A percentile compares a stretch with the other conserved stretches of the same genome.
Conservation (phyloP, 78 protist species). For the Isochrysis galbana region DNA sequence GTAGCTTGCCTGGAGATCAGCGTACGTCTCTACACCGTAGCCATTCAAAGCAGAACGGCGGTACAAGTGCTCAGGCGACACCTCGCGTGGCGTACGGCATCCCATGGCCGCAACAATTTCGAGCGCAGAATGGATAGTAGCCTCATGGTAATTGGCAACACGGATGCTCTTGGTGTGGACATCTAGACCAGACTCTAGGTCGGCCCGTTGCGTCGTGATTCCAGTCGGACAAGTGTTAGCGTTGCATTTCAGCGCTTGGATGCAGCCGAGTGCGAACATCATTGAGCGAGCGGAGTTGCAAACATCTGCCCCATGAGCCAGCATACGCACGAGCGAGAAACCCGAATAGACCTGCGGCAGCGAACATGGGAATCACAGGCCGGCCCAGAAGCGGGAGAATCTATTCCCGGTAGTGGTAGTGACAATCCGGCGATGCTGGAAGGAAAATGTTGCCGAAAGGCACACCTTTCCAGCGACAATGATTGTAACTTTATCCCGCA, state of each 20-base stretch:
- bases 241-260: conserved; percentile 20
- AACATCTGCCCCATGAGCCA: not conserved
- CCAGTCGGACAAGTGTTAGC: conserved; percentile 42
- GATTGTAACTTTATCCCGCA: not conserved
- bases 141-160: not conserved
- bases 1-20: not conserved
- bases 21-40: not conserved
- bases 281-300: conserved; percentile 27
- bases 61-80: not conserved
- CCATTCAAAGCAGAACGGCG: not conserved
- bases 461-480: not conserved
- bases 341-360: not conserved
- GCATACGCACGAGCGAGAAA: not conserved
- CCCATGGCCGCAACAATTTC: conserved; percentile 9
- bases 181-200: conserved; percentile 18
- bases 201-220: conserved; percentile 13
- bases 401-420: no score
- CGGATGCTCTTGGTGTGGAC: not conserved
- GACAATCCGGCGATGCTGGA: no score
- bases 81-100: not conserved
- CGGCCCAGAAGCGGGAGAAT: no score
- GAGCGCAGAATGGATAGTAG: conserved; percentile 10
- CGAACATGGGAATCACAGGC: no score
- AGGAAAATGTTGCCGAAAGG: no score
- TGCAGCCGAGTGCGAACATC: conserved; percentile 43